phyloP scores from a whole-genome alignment of 306 rosid species.

The Sicyos edulis region DNA sequence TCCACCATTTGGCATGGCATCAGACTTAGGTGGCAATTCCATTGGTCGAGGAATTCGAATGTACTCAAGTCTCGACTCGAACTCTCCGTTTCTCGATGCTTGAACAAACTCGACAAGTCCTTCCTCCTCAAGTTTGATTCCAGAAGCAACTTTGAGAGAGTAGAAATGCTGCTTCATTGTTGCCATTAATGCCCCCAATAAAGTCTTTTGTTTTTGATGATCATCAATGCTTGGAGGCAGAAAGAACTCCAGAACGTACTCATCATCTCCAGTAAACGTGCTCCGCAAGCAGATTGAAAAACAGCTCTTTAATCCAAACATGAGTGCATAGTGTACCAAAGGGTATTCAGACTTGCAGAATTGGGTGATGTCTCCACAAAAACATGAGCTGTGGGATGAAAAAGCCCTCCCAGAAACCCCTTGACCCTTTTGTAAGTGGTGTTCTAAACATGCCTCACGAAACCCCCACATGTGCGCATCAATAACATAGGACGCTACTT shows the following conservation, averaged over 20 bases:
- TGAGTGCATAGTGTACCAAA: slow-evolving; percentile 72
- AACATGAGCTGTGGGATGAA: slow-evolving; percentile 55
- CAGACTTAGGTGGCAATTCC: slow-evolving; percentile 35
- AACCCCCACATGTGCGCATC: slow-evolving; percentile 83
- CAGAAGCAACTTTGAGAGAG: slow-evolving; percentile 74
- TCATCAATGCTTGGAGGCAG: slow-evolving; percentile 51
- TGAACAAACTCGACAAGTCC: slow-evolving; percentile 52
- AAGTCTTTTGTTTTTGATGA: slow-evolving; percentile 37
- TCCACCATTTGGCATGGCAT: slow-evolving; percentile 32
- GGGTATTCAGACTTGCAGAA: slow-evolving; percentile 84
- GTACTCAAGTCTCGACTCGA: slow-evolving; percentile 42
- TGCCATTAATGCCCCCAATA: slow-evolving; percentile 61
- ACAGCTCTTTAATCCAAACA: slow-evolving; percentile 64
- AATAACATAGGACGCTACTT: slow-evolving; percentile 63
- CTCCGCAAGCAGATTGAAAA: slow-evolving; percentile 77
- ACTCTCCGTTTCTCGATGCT: slow-evolving; percentile 36
- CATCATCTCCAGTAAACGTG: slow-evolving; percentile 61
- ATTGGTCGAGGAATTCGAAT: slow-evolving; percentile 30
- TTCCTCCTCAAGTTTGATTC: slow-evolving; percentile 41
- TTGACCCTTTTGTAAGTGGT: slow-evolving; percentile 87
- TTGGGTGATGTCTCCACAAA: slow-evolving; percentile 56
- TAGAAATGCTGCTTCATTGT: slow-evolving; percentile 66
- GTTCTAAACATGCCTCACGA: slow-evolving; percentile 79
- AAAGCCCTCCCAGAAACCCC: slow-evolving; percentile 87
- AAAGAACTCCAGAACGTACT: slow-evolving; percentile 73